Evolutionary conservation across 331 rosid species (phyloP), one percentile per base, ranked within the genome.

Genomic region (Pyrus hybrid): DNA sequence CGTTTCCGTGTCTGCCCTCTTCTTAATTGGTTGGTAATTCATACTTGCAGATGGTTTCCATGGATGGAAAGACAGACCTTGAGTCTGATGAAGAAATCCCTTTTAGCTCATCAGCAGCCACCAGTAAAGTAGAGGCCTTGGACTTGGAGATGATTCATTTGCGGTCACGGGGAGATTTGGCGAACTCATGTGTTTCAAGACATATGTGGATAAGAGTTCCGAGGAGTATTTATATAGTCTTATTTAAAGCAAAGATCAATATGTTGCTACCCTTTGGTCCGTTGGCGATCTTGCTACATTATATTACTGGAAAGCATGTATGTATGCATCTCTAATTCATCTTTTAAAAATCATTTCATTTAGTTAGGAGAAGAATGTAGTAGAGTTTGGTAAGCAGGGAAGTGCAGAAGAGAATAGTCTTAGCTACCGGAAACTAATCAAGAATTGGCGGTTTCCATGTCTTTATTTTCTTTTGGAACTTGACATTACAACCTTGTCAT

Each of bases 181-280:
- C 80, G 18, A 78, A 74, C 51, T 74, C 90, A 11, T 79, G 85
- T 53, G 4, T 82, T 73, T 72, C 78, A 18, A 86, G 74, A 47
- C 80, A 73, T 25, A 21, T 78, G 9, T 73, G 80, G 28, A 79
- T 72, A 3, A 80, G 83, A 73, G 88, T 82, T 2, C 26, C 89
- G 10, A 67, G 79, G 77, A 91, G 88, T 79, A 70, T 88, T 4
- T 89, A 87, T 54, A 21, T 81, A 25, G 91, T 93, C 62, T 82
- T 93, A 43, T 67, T 93, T 71, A 87, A 70, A 78, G 93, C 98
- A 37, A 93, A 91, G 86, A 89, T 93, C 88, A 93, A 93, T 78
- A 0, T 87, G 12, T 77, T 93, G 77, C 89, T 93, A 10, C 98
- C 98, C 0, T 86, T 93, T 84, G 98, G 98, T 67, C 98, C 98